Percentiles rank a stretch among this genome's conserved stretches.
Conservation (phyloP, 768 basidiomycete genomes). For the Pholiota conissans region DNA sequence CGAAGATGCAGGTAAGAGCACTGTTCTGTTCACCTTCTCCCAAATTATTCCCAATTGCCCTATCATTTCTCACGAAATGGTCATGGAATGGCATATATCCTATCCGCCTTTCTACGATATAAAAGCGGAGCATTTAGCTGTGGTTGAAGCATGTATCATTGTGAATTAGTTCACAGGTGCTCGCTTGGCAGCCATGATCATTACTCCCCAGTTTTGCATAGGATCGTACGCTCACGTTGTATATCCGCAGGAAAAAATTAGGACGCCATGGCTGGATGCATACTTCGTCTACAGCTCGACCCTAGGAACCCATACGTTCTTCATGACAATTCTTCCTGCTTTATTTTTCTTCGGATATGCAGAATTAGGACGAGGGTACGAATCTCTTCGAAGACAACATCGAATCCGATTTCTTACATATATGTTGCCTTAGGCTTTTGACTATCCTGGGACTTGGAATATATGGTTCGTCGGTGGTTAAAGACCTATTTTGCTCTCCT, state of each 20-base stretch:
- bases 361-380: slow-evolving; percentile 73
- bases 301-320: slow-evolving; percentile 87
- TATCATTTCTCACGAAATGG: too few species aligned
- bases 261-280: slow-evolving; percentile 66
- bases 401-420: background rate
- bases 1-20: slow-evolving; percentile 61
- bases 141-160: too few species aligned
- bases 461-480: slow-evolving; percentile 83
- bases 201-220: background rate
- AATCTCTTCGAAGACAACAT: slow-evolving; percentile 6
- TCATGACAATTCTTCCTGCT: slow-evolving; percentile 85
- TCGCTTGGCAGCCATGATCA: too few species aligned
- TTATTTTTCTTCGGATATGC: slow-evolving; percentile 87
- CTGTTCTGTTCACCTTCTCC: background rate
- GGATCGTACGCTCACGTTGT: slow-evolving; percentile 1
- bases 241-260: slow-evolving; percentile 45
- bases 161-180: too few species aligned
- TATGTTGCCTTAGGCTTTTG: slow-evolving; percentile 47
- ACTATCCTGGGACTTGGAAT: slow-evolving; percentile 77
- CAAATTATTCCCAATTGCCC: background rate
- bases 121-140: too few species aligned
- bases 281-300: slow-evolving; percentile 86
- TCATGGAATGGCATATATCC: too few species aligned
- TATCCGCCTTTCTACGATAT: too few species aligned
- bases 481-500: slow-evolving; percentile 89